These are phyloP conservation scores for Saccharomycopsis hybrid DNA, from an alignment of 1,139 yeast species.

Conservation along the genomic window DNA sequence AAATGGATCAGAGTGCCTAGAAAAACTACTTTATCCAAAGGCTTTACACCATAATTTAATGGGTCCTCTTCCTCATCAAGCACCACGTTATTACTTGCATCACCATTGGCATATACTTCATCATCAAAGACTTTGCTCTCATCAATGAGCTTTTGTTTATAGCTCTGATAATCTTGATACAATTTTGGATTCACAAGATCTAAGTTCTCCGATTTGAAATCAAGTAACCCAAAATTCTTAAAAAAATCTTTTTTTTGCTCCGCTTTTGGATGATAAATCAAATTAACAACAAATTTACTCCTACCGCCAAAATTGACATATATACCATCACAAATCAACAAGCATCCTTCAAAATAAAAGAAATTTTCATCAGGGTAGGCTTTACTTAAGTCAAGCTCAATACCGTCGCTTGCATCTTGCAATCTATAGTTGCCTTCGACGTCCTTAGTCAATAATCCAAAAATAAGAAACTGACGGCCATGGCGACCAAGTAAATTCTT, in stretches of 20 bases:
- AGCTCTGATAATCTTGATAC: conserved; percentile 1
- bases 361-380: conserved; percentile 60
- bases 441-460: conserved; percentile 67
- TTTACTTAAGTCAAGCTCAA: conserved; percentile 65
- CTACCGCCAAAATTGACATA: conserved; percentile 48
- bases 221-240: conserved; percentile 45
- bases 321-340: conserved; percentile 79
- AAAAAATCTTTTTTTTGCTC: conserved; percentile 51
- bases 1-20: conserved; percentile 70
- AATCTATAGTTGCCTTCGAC: conserved; percentile 63
- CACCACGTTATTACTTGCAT: too few relatives aligned
- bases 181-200: conserved; percentile 7
- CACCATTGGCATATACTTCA: background rate
- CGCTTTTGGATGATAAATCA: conserved; percentile 83
- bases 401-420: conserved; percentile 75
- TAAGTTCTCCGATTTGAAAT: conserved; percentile 12
- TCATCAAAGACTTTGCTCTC: background rate
- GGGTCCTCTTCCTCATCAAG: too few relatives aligned
- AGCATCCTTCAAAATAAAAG: conserved; percentile 74
- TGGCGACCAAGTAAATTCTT: conserved; percentile 83
- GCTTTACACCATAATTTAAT: too few relatives aligned
- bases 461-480: conserved; percentile 65
- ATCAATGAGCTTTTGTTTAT: conserved; percentile 1
- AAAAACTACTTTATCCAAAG: conserved; percentile 48
- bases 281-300: conserved; percentile 67